A percentile compares a stretch with the other conserved stretches of the same genome.
Evolutionary conservation across 1,284 basidiomycete genomes (phyloP).

Genomic region (Ceratorhiza oryzae-sativae): DNA sequence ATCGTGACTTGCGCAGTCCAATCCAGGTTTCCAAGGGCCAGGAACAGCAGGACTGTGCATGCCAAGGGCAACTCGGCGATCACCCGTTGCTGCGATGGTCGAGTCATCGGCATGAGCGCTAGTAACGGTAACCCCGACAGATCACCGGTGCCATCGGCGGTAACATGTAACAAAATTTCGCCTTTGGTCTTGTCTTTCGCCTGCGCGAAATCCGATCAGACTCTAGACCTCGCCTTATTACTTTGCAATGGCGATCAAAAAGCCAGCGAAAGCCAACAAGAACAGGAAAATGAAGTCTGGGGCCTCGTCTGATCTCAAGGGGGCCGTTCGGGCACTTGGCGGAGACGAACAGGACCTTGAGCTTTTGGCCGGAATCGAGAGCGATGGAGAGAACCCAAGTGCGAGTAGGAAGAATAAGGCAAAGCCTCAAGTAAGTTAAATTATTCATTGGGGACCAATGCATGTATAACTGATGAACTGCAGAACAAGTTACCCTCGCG

Average conservation of each 20-base stretch:
- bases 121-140: conserved; percentile 15
- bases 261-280: conserved; percentile 19
- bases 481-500: conserved; percentile 4
- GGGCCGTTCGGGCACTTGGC: conserved; percentile 56
- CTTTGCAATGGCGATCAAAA: conserved; percentile 19
- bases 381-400: conserved; percentile 51
- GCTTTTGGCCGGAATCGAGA: conserved; percentile 56
- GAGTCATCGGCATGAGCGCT: not conserved
- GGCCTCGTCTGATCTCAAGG: conserved; percentile 2
- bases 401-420: conserved; percentile 49
- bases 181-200: conserved; percentile 1
- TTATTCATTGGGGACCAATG: not conserved
- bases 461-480: not conserved
- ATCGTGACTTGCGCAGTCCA: not conserved
- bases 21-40: not conserved
- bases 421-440: conserved; percentile 6
- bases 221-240: not conserved
- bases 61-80: not conserved
- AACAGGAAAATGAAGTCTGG: not conserved
- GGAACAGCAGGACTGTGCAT: not conserved
- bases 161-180: conserved; percentile 38
- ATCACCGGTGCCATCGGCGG: conserved; percentile 19
- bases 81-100: not conserved
- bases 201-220: not conserved
- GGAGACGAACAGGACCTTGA: conserved; percentile 61